A percentile compares a stretch with the other conserved stretches of the same genome.
Conservation (phyloP, 2,329 filamentous ascomycete genomes). For the Dactylonectria estremocensis region DNA sequence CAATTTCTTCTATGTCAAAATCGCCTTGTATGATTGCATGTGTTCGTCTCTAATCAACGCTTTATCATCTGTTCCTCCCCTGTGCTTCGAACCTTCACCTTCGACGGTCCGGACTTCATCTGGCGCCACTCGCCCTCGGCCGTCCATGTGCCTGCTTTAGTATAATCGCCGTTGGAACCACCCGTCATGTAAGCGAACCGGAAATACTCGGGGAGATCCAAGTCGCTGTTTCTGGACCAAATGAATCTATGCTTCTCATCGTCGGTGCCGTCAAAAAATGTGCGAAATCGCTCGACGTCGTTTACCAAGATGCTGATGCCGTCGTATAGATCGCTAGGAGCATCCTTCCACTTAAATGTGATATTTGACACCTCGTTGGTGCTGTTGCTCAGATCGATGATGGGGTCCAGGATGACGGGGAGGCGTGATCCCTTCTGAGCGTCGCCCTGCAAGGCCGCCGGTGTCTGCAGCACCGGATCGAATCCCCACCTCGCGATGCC, state of each 20-base stretch:
- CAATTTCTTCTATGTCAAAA: slow-evolving; percentile 17
- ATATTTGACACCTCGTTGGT: slow-evolving; percentile 72
- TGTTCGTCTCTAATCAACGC: slow-evolving; percentile 23
- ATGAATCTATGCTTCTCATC: slow-evolving; percentile 64
- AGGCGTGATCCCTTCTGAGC: slow-evolving; percentile 75
- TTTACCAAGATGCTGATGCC: slow-evolving; percentile 87
- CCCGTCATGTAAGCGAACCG: slow-evolving; percentile 82
- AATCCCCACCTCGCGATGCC: slow-evolving; percentile 94
- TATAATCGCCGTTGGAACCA: slow-evolving; percentile 77
- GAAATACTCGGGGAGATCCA: slow-evolving; percentile 78
- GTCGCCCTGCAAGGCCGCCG: slow-evolving; percentile 78
- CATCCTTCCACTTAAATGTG: slow-evolving; percentile 69
- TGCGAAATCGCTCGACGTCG: slow-evolving; percentile 86
- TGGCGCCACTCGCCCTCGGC: slow-evolving; percentile 74
- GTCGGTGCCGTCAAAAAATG: slow-evolving; percentile 74
- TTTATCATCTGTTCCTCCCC: slow-evolving; percentile 42
- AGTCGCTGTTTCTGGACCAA: slow-evolving; percentile 68
- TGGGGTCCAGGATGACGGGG: slow-evolving; percentile 65
- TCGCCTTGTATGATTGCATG: slow-evolving; percentile 11
- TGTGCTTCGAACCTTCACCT: slow-evolving; percentile 52
- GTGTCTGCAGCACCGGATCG: slow-evolving; percentile 88
- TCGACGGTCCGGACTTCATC: slow-evolving; percentile 75
- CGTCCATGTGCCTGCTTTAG: slow-evolving; percentile 81
- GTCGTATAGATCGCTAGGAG: slow-evolving; percentile 70
- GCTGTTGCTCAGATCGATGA: slow-evolving; percentile 60